These are phyloP conservation scores for Nicotiana undulata DNA, from an alignment of 257 asterid species.

Conservation along the genomic window DNA sequence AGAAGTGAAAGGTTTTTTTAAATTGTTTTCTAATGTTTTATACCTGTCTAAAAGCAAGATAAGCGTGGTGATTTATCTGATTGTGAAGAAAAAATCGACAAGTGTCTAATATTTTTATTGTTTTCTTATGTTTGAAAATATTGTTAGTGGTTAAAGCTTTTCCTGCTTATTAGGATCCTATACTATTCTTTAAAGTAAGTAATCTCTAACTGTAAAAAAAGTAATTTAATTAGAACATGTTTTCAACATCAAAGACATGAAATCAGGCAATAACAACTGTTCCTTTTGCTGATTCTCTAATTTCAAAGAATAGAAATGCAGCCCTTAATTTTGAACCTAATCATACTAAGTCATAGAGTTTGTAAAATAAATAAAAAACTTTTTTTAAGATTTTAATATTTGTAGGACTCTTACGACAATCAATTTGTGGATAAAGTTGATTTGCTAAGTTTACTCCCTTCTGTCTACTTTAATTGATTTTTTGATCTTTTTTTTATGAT, in stretches of 20 bases:
- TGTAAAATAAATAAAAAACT: too few species aligned
- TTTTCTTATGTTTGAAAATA: neutral
- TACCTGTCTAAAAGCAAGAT: slow-evolving; percentile 9
- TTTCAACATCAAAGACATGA: neutral
- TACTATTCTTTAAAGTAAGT: neutral
- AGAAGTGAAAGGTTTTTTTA: neutral
- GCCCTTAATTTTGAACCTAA: neutral
- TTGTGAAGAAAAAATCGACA: slow-evolving; percentile 8
- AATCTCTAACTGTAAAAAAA: neutral
- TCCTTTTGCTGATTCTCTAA: neutral
- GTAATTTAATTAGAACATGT: neutral
- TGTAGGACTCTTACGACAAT: too few species aligned
- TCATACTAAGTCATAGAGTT: too few species aligned
- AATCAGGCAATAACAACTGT: neutral
- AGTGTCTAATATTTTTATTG: neutral
- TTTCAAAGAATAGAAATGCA: neutral
- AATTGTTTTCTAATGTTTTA: neutral
- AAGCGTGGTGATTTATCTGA: slow-evolving; percentile 2
- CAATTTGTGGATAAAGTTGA: too few species aligned
- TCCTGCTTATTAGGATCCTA: neutral
- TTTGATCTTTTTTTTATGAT: too few species aligned
- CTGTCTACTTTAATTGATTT: too few species aligned
- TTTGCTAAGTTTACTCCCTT: too few species aligned
- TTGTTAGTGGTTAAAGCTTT: neutral
- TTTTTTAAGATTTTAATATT: too few species aligned